phyloP scores from a whole-genome alignment of 495 filamentous ascomycete species.

The Aspergillus asperescens region DNA sequence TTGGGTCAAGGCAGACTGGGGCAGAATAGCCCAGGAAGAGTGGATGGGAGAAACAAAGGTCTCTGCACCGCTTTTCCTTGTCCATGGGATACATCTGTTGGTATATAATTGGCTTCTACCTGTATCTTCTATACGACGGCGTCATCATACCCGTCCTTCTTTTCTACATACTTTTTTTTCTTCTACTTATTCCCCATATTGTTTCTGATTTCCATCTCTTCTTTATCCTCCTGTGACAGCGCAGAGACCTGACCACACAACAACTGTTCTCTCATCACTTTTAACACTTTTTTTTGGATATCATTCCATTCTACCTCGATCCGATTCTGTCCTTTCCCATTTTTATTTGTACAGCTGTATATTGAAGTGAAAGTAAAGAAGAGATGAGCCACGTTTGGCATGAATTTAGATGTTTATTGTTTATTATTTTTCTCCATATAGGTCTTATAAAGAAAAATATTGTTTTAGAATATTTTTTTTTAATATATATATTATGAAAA shows the following conservation, averaged over 20 bases:
- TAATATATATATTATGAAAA: too few species aligned
- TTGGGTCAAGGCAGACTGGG: conserved; percentile 11
- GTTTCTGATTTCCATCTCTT: conserved; percentile 17
- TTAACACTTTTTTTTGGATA: conserved; percentile 17
- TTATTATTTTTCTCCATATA: too few species aligned
- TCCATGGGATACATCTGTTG: conserved; percentile 9
- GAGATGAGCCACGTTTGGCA: conserved; percentile 23
- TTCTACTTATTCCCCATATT: conserved; percentile 28
- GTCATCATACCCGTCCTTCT: conserved; percentile 5
- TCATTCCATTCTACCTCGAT: conserved; percentile 15
- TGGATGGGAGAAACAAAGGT: conserved; percentile 24
- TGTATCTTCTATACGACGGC: conserved; percentile 17
- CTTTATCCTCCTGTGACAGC: conserved; percentile 26
- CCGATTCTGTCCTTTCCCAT: conserved; percentile 15
- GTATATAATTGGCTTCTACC: conserved; percentile 22
- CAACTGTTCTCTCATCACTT: conserved; percentile 21
- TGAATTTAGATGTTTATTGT: conserved; percentile 13
- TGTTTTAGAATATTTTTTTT: too few species aligned
- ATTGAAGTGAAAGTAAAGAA: conserved; percentile 19
- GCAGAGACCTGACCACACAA: conserved; percentile 14
- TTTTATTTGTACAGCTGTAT: conserved; percentile 39
- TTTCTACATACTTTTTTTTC: conserved; percentile 14
- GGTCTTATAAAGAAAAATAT: too few species aligned
- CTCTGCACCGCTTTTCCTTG: conserved; percentile 4
- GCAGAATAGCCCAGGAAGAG: conserved; percentile 15